phyloP scores from a whole-genome alignment of 1,139 yeast species.

The Pichia sp. region DNA sequence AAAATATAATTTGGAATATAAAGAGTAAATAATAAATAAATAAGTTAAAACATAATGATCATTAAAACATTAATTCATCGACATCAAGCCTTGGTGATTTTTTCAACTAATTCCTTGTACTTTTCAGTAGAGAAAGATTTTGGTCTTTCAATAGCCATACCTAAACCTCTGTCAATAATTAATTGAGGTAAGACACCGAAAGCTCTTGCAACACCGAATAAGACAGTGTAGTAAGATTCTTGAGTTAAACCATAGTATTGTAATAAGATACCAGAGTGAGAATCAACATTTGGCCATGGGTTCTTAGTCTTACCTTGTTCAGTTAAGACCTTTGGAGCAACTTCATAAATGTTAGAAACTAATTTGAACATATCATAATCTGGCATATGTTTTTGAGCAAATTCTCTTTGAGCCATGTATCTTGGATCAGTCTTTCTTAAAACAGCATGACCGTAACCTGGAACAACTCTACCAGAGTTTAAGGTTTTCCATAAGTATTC shows the following conservation, averaged over 20 bases:
- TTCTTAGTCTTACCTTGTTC: conserved; percentile 98
- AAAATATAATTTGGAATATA: neutral
- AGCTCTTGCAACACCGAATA: conserved; percentile 97
- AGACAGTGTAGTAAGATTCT: conserved; percentile 93
- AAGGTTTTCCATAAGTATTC: conserved; percentile 87
- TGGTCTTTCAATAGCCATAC: conserved; percentile 96
- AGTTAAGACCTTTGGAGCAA: conserved; percentile 91
- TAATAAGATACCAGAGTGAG: conserved; percentile 93
- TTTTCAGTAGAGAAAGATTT: conserved; percentile 82
- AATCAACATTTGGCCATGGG: conserved; percentile 99
- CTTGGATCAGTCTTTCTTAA: conserved; percentile 96
- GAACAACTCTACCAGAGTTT: conserved; percentile 90
- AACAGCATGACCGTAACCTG: conserved; percentile 97
- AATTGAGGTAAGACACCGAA: conserved; percentile 96
- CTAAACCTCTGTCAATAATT: conserved; percentile 93
- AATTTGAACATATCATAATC: conserved; percentile 87
- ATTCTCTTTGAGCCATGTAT: conserved; percentile 95
- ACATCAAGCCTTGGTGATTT: conserved; percentile 16
- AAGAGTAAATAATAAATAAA: conserved; percentile 2
- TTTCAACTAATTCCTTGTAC: conserved; percentile 55
- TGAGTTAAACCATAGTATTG: conserved; percentile 96
- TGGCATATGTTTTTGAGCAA: conserved; percentile 96
- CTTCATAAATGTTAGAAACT: conserved; percentile 85
- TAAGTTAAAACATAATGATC: neutral
- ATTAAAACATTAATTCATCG: conserved; percentile 1